Evolutionary conservation across 805 yeast genomes (phyloP).

Genomic region (Metschnikowia amazonensis): DNA sequence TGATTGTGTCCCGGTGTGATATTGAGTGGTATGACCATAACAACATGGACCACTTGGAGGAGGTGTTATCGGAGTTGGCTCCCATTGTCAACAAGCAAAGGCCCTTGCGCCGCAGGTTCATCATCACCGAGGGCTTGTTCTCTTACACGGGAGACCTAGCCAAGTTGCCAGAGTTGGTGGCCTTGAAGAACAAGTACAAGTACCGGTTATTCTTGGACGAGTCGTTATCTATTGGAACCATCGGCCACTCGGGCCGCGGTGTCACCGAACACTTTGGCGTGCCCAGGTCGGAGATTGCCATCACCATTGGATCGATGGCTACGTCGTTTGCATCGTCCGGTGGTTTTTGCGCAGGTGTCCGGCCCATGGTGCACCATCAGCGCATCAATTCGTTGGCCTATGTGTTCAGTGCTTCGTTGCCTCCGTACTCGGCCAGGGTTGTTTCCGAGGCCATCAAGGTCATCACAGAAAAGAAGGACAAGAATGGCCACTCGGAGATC

Average conservation of each 20-base stretch:
- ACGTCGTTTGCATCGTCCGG: conserved; percentile 80
- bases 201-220: conserved; percentile 88
- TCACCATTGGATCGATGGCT: conserved; percentile 86
- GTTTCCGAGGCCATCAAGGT: conserved; percentile 52
- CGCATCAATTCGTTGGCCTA: conserved; percentile 86
- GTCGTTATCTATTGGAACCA: conserved; percentile 76
- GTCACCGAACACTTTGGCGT: conserved; percentile 68
- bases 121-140: conserved; percentile 87
- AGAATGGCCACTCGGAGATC: conserved; percentile 32
- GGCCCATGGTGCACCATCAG: conserved; percentile 85
- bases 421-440: conserved; percentile 80
- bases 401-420: conserved; percentile 91
- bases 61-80: conserved; percentile 56
- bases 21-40: conserved; percentile 84
- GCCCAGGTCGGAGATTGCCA: conserved; percentile 69
- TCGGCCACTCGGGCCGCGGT: conserved; percentile 86
- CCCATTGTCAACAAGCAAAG: conserved; percentile 59
- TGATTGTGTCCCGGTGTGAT: conserved; percentile 80
- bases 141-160: conserved; percentile 79
- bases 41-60: conserved; percentile 77
- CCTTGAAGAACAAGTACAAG: conserved; percentile 75
- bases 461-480: conserved; percentile 34
- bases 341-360: conserved; percentile 87
- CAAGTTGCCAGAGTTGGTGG: conserved; percentile 62
- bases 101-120: conserved; percentile 84